A percentile compares a stretch with the other conserved stretches of the same genome.
Evolutionary conservation across 2,329 filamentous ascomycete species (phyloP).

Genomic region (Penicillium polonicum): DNA sequence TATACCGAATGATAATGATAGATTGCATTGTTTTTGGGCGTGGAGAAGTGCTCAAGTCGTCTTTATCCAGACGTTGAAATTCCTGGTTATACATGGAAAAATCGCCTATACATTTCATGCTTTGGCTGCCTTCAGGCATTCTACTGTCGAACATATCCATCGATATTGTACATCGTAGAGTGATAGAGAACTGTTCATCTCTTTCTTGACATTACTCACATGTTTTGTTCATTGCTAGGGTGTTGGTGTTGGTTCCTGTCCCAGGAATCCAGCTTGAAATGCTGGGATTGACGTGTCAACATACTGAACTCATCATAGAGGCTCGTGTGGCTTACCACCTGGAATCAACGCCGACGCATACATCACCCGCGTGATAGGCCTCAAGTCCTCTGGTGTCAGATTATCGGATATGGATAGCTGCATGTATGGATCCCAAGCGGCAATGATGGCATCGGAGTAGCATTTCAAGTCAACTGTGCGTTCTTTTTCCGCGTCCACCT

Average conservation of each 20-base stretch:
- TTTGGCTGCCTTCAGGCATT: neutral
- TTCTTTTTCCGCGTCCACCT: constrained; percentile 37
- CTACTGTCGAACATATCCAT: neutral
- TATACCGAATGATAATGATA: constrained; percentile 13
- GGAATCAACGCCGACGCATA: constrained; percentile 57
- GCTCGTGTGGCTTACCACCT: constrained; percentile 48
- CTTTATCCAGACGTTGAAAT: neutral
- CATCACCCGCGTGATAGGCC: constrained; percentile 58
- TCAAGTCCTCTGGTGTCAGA: constrained; percentile 45
- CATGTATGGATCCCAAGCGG: constrained; percentile 42
- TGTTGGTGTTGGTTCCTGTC: constrained; percentile 29
- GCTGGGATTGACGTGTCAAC: constrained; percentile 24
- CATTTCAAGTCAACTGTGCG: constrained; percentile 29
- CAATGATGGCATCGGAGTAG: constrained; percentile 38
- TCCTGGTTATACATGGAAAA: neutral
- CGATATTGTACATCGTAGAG: neutral
- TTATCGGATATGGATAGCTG: constrained; percentile 33
- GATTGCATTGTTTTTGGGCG: constrained; percentile 7
- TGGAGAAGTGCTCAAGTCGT: neutral
- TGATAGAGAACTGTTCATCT: no score
- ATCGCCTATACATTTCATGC: neutral
- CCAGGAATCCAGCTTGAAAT: constrained; percentile 39
- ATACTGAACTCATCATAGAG: neutral
- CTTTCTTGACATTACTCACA: no score
- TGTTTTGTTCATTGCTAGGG: neutral